Evolutionary conservation across 148 eudicot genomes (phyloP).

Genomic region (Rhododendron mucronatum): DNA sequence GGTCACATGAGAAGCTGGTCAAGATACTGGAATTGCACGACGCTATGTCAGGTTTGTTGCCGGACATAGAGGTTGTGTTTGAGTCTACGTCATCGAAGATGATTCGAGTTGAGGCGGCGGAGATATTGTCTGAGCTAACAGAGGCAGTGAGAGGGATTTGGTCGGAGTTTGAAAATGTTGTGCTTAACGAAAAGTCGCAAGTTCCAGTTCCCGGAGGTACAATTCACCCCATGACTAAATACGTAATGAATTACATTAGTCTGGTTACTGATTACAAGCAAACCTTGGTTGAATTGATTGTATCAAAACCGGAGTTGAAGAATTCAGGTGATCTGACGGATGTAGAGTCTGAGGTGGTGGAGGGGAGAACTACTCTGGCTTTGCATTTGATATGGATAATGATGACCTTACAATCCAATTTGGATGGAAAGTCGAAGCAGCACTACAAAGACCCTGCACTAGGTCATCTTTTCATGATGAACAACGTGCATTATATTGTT

Average conservation of each 20-base stretch:
- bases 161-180: conserved; percentile 82
- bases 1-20: conserved; percentile 85
- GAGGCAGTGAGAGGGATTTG: conserved; percentile 84
- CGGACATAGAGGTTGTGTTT: conserved; percentile 67
- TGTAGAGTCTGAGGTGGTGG: conserved; percentile 49
- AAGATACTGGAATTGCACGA: conserved; percentile 81
- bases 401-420: conserved; percentile 52
- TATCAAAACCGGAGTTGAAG: conserved; percentile 64
- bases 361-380: conserved; percentile 55
- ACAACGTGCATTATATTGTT: conserved; percentile 78
- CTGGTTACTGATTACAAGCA: conserved; percentile 82
- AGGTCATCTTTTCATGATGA: conserved; percentile 77
- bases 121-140: conserved; percentile 62
- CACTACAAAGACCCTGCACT: conserved; percentile 55
- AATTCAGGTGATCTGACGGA: conserved; percentile 53
- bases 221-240: conserved; percentile 83
- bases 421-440: conserved; percentile 57
- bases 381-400: conserved; percentile 85
- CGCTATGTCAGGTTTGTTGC: conserved; percentile 55
- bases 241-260: conserved; percentile 93
- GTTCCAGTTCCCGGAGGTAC: conserved; percentile 90
- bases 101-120: conserved; percentile 67
- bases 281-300: conserved; percentile 64
- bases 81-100: conserved; percentile 51
- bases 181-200: conserved; percentile 68